phyloP scores from a whole-genome alignment of 148 eudicot genomes.

The Linanthus parryae region DNA sequence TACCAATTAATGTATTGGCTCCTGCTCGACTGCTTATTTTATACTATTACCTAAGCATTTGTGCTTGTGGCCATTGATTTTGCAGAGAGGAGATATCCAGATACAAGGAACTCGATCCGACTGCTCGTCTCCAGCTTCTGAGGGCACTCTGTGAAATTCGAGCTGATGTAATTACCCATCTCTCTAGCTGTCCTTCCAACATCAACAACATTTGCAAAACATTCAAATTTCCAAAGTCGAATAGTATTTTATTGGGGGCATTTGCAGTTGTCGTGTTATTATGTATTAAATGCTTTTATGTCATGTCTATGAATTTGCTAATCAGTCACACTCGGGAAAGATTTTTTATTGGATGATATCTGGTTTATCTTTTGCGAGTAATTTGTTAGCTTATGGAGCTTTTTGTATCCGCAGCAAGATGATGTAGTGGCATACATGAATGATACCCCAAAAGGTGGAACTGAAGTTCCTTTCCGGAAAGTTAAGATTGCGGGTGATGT shows the following conservation, averaged over 20 bases:
- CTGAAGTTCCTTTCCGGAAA: conserved; percentile 48
- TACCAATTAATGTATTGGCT: background rate
- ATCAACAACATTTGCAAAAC: background rate
- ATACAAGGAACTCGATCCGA: conserved; percentile 81
- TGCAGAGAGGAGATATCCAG: conserved; percentile 67
- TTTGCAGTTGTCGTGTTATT: background rate
- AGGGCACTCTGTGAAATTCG: conserved; percentile 93
- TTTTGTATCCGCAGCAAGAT: conserved; percentile 52
- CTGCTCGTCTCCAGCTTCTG: conserved; percentile 54
- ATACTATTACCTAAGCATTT: no score
- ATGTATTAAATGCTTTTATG: background rate
- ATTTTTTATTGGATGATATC: background rate
- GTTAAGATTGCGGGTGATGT: conserved; percentile 51
- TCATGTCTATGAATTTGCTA: no score
- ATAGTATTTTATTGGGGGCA: no score
- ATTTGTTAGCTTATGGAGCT: background rate
- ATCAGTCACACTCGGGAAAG: no score
- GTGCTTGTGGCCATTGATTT: conserved; percentile 14
- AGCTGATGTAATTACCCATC: conserved; percentile 38
- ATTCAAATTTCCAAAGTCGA: no score
- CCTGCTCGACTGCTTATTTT: background rate
- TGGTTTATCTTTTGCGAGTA: background rate
- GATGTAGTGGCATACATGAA: conserved; percentile 54
- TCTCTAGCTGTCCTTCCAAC: background rate
- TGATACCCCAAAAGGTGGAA: conserved; percentile 49